These are phyloP conservation scores for Schwanniomyces sp. DNA, from an alignment of 805 yeast genomes.

Conservation along the genomic window DNA sequence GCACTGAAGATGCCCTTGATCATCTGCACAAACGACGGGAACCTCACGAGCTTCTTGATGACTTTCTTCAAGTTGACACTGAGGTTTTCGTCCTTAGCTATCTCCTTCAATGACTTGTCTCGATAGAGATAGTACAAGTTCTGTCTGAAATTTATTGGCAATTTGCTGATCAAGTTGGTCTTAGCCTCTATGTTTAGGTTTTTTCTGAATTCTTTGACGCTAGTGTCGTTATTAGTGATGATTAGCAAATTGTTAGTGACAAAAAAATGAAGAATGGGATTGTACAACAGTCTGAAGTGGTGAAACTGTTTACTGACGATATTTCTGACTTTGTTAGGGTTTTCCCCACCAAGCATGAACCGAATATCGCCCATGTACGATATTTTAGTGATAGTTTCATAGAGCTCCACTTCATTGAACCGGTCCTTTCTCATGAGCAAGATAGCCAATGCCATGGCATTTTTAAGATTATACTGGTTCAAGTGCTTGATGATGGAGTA, in stretches of 20 bases:
- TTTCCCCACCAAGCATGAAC: constrained; percentile 83
- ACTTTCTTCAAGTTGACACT: constrained; percentile 16
- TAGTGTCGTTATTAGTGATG: constrained; percentile 10
- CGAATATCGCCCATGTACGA: constrained; percentile 92
- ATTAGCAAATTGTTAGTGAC: constrained; percentile 17
- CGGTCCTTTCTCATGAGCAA: constrained; percentile 44
- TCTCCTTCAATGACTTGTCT: constrained; percentile 29
- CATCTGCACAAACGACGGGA: constrained; percentile 75
- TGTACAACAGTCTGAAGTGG: constrained; percentile 69
- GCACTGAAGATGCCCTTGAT: constrained; percentile 86
- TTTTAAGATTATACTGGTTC: constrained; percentile 73
- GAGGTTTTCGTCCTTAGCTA: constrained; percentile 43
- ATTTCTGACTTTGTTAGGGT: constrained; percentile 83
- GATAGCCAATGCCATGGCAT: constrained; percentile 72
- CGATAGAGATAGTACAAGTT: constrained; percentile 32
- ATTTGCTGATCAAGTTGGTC: constrained; percentile 31
- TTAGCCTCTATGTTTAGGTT: constrained; percentile 11
- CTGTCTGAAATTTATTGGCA: constrained; percentile 52
- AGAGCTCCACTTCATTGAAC: constrained; percentile 66
- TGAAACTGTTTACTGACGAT: constrained; percentile 77
- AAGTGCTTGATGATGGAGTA: constrained; percentile 55
- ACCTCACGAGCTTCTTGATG: constrained; percentile 48
- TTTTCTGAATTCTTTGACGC: constrained; percentile 10
- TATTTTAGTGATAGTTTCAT: constrained; percentile 71
- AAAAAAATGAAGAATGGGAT: constrained; percentile 49